These are phyloP conservation scores for Botrytis paeoniae DNA, from an alignment of 2,329 filamentous ascomycete genomes.

Conservation along the genomic window DNA sequence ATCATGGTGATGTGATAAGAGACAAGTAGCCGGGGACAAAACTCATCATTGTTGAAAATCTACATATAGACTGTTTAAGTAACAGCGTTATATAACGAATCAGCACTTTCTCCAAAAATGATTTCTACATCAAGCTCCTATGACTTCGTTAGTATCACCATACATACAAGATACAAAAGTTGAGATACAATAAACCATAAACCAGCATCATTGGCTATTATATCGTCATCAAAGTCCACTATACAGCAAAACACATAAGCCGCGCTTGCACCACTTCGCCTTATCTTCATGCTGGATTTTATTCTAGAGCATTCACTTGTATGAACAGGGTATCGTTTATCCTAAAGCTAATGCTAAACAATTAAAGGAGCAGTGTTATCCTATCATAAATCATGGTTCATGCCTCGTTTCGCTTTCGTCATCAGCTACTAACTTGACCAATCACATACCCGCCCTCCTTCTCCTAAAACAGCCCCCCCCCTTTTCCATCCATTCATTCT, in stretches of 20 bases:
- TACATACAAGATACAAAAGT: background rate
- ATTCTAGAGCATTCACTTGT: background rate
- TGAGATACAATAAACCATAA: background rate
- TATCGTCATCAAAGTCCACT: background rate
- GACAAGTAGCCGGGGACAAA: background rate
- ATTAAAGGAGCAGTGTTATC: slow-evolving; percentile 1
- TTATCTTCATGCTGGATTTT: background rate
- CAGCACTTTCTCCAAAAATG: background rate
- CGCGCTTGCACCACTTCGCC: background rate
- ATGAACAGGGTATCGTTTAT: slow-evolving; percentile 20
- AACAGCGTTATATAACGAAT: background rate
- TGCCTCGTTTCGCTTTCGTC: slow-evolving; percentile 7
- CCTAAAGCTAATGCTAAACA: slow-evolving; percentile 13
- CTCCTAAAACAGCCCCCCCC: too few relatives aligned
- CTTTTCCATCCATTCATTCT: background rate
- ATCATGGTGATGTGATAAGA: background rate
- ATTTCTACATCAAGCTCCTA: background rate
- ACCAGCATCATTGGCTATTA: background rate
- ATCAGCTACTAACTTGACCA: background rate
- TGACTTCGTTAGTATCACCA: background rate
- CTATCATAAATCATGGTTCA: slow-evolving; percentile 16
- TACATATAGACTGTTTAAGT: background rate
- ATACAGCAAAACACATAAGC: background rate
- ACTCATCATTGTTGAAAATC: background rate
- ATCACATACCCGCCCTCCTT: background rate